phyloP scores from a whole-genome alignment of 495 filamentous ascomycete species.

The Penicillium malachiteum region DNA sequence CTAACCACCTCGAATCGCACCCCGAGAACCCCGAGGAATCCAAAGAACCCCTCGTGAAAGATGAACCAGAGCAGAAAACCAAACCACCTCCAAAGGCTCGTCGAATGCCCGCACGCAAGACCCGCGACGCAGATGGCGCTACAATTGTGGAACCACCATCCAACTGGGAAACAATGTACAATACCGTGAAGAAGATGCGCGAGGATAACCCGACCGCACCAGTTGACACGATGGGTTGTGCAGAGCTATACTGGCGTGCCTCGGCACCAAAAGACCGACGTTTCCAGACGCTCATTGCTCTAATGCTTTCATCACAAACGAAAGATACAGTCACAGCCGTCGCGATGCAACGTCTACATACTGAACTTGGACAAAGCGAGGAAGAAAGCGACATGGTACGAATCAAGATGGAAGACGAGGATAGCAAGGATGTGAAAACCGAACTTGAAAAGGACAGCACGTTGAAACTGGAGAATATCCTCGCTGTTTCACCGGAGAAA shows the following conservation, averaged over 20 bases:
- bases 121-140: slow-evolving; percentile 55
- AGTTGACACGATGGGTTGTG: slow-evolving; percentile 98
- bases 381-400: slow-evolving; percentile 16
- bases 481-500: slow-evolving; percentile 63
- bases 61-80: slow-evolving; percentile 27
- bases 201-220: slow-evolving; percentile 69
- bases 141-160: slow-evolving; percentile 64
- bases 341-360: slow-evolving; percentile 77
- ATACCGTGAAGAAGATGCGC: slow-evolving; percentile 75
- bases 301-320: slow-evolving; percentile 97
- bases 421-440: slow-evolving; percentile 14
- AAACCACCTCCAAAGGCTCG: slow-evolving; percentile 36
- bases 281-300: slow-evolving; percentile 85
- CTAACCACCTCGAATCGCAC: slow-evolving; percentile 18
- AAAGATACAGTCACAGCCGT: slow-evolving; percentile 91
- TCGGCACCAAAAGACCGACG: slow-evolving; percentile 59
- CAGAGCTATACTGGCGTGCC: slow-evolving; percentile 57
- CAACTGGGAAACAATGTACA: slow-evolving; percentile 84
- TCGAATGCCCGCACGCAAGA: slow-evolving; percentile 64
- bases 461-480: slow-evolving; percentile 75
- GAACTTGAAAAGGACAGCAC: slow-evolving; percentile 47
- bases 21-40: slow-evolving; percentile 11
- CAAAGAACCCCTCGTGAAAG: slow-evolving; percentile 14
- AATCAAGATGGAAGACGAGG: slow-evolving; percentile 22
- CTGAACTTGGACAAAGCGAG: slow-evolving; percentile 54